Percentiles rank a stretch among this genome's conserved stretches.
phyloP scores from a whole-genome alignment of 768 basidiomycete species.

The Mycena galericulata region DNA sequence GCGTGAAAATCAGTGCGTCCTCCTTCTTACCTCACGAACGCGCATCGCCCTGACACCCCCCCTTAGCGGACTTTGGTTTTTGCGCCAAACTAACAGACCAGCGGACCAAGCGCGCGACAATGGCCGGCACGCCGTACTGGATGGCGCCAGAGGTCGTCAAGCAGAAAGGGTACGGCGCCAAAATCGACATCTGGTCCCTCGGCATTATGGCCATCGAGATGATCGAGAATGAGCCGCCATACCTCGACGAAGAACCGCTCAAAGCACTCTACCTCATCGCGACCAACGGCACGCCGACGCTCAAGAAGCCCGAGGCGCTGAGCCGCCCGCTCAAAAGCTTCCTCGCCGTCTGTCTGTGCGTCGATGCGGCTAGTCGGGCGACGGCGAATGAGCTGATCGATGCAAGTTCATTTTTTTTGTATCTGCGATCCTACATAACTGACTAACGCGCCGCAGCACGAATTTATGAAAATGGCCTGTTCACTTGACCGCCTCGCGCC shows the following conservation, averaged over 20 bases:
- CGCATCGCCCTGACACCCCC: conserved; percentile 9
- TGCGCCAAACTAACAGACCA: conserved; percentile 96
- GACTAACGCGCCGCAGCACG: conserved; percentile 72
- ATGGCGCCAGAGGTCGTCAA: conserved; percentile 99
- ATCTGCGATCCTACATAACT: too few relatives aligned
- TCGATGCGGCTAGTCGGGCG: conserved; percentile 94
- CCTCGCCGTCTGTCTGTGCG: conserved; percentile 97
- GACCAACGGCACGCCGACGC: conserved; percentile 97
- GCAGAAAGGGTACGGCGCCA: conserved; percentile 96
- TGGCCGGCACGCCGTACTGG: conserved; percentile 99
- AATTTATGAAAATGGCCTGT: conserved; percentile 93
- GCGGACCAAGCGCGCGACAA: conserved; percentile 97
- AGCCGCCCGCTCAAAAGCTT: conserved; percentile 95
- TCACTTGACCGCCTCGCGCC: conserved; percentile 85
- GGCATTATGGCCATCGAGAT: conserved; percentile 99
- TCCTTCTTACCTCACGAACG: too few relatives aligned
- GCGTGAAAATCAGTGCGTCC: conserved; percentile 95
- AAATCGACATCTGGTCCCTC: conserved; percentile 96
- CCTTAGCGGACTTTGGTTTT: conserved; percentile 93
- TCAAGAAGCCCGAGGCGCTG: conserved; percentile 95
- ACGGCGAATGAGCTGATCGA: conserved; percentile 88
- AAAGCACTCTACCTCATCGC: conserved; percentile 98
- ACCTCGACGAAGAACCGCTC: conserved; percentile 94
- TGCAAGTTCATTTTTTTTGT: conserved; percentile 55
- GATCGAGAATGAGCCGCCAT: conserved; percentile 98